Percentiles rank a stretch among this genome's conserved stretches.
phyloP scores from a whole-genome alignment of 768 basidiomycete species.

The Amyloporia xantha region DNA sequence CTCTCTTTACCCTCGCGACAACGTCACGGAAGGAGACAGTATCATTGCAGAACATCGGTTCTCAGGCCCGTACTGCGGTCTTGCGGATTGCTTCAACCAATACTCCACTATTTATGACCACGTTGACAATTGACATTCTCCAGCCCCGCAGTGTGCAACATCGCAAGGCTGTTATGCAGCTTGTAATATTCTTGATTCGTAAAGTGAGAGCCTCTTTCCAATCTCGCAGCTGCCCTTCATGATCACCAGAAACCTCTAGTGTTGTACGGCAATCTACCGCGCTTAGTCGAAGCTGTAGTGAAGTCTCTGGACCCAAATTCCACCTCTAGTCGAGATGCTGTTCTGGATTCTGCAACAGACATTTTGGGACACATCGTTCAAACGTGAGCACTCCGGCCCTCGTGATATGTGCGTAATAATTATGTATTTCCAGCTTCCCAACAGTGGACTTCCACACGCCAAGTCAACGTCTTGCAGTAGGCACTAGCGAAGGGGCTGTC shows the following conservation, averaged over 20 bases:
- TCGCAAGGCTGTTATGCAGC: constrained; percentile 83
- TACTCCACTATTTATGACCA: constrained; percentile 91
- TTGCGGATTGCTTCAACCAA: constrained; percentile 78
- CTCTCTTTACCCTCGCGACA: constrained; percentile 77
- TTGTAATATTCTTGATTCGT: constrained; percentile 88
- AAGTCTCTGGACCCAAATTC: constrained; percentile 93
- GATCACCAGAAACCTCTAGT: constrained; percentile 67
- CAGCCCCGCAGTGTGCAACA: constrained; percentile 69
- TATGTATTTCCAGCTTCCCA: constrained; percentile 60
- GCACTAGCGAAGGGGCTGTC: constrained; percentile 90
- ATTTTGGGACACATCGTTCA: constrained; percentile 93
- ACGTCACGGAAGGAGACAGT: constrained; percentile 63
- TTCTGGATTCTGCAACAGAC: constrained; percentile 87
- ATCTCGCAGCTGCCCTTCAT: too few relatives aligned
- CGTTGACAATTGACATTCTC: constrained; percentile 83
- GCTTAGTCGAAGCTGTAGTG: constrained; percentile 90
- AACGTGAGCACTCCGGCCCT: too few relatives aligned
- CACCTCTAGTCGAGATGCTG: constrained; percentile 69
- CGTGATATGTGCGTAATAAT: too few relatives aligned
- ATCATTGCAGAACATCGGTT: constrained; percentile 57
- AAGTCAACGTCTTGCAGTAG: constrained; percentile 85
- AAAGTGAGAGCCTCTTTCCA: too few relatives aligned
- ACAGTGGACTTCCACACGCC: constrained; percentile 89
- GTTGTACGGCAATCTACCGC: constrained; percentile 75
- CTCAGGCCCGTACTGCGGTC: constrained; percentile 78